Base-by-base conservation (phyloP, 441 rosid species). In the Populus hybrid region DNA sequence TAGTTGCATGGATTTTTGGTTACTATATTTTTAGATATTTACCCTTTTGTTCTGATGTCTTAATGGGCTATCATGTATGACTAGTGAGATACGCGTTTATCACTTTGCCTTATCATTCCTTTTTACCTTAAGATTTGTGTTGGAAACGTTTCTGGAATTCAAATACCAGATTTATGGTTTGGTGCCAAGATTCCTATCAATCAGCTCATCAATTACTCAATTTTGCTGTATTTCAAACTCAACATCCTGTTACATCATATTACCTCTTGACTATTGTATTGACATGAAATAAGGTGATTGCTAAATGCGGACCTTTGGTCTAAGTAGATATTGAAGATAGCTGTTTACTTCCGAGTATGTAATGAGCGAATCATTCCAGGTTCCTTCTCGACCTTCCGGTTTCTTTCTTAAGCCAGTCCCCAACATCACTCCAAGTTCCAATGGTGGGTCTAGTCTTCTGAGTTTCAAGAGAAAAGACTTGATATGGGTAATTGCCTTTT, bases 361-460 rank as follows among this genome's bases (percentile, higher is more conserved):
- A 53, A 77, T 61, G 67, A 80, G 46, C 79, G 84, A 82, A 79
- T 82, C 50, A 74, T 75, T 80, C 19, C 90, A 96, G 98, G 98
- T 89, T 76, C 91, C 83, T 82, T 94, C 99, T 79, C 89, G 94
- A 69, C 93, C 94, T 77, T 79, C 85, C 74, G 93, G 98, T 73
- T 94, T 91, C 86, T 84, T 91, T 79, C 96, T 96, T 75, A 96
- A 94, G 90, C 95, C 99, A 16, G 96, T 91, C 77, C 84, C 91
- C 76, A 91, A 75, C 81, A 82, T 92, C 79, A 84, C 86, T 74
- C 87, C 92, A 21, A 84, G 83, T 82, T 81, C 89, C 70, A 84
- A 46, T 82, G 90, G 84, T 78, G 92, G 91, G 70, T 86, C 90
- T 26, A 87, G 86, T 88, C 89, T 91, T 77, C 87, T 92, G 80